Percentiles rank a stretch among this genome's conserved stretches.
phyloP scores from a whole-genome alignment of 495 filamentous ascomycete genomes.

The Choiromyces venosus region DNA sequence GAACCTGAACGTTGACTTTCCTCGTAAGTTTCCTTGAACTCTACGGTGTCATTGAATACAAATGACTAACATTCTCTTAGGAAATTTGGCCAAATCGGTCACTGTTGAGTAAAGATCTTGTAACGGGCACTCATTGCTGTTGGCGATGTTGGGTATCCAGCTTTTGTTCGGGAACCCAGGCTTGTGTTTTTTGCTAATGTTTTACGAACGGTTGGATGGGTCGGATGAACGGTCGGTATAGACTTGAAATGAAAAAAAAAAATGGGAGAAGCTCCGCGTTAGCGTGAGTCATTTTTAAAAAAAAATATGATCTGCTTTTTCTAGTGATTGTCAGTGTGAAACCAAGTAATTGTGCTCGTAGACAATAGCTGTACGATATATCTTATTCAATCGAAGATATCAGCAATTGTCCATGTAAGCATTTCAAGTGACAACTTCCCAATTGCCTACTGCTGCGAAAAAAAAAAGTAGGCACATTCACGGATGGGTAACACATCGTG shows the following conservation, averaged over 20 bases:
- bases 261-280: background rate
- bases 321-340: background rate
- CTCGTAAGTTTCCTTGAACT: constrained; percentile 48
- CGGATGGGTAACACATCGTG: no score
- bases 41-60: background rate
- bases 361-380: background rate
- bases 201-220: background rate
- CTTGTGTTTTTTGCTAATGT: background rate
- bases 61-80: constrained; percentile 26
- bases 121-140: background rate
- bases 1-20: constrained; percentile 95
- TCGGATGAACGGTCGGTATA: background rate
- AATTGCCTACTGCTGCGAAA: background rate
- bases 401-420: background rate
- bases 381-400: background rate
- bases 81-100: constrained; percentile 94
- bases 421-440: background rate
- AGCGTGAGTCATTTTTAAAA: background rate
- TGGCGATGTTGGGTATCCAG: background rate
- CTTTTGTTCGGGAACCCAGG: background rate
- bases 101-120: constrained; percentile 75
- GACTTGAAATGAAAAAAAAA: background rate
- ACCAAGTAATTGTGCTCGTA: background rate
- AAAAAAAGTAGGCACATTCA: no score
- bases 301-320: background rate